These are phyloP conservation scores for Sarocladiaceae sp. DNA, from an alignment of 2,329 filamentous ascomycete species.

Conservation along the genomic window DNA sequence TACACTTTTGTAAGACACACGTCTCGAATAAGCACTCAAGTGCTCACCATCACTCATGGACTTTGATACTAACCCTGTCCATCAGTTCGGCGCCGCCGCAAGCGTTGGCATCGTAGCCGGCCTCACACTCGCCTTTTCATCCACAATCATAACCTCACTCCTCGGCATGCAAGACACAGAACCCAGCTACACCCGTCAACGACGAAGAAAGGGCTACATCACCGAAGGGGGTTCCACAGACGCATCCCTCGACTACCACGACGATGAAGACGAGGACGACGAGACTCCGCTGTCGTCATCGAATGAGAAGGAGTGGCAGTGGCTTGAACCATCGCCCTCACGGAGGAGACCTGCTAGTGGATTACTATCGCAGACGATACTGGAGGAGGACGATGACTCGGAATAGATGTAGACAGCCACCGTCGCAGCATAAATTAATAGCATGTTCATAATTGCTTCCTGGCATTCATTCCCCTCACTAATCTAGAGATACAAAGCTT, in stretches of 20 bases:
- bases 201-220: background rate
- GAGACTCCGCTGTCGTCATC: slow-evolving; percentile 18
- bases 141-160: slow-evolving; percentile 47
- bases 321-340: slow-evolving; percentile 28
- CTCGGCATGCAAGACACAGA: slow-evolving; percentile 40
- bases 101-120: slow-evolving; percentile 64
- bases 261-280: slow-evolving; percentile 10
- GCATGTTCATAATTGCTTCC: background rate
- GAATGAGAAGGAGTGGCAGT: slow-evolving; percentile 33
- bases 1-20: slow-evolving; percentile 38
- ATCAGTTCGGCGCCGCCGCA: slow-evolving; percentile 58
- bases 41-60: too few species aligned
- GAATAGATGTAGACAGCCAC: slow-evolving; percentile 20
- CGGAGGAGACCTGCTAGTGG: slow-evolving; percentile 40
- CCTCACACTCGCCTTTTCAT: slow-evolving; percentile 52
- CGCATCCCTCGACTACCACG: too few species aligned
- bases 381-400: slow-evolving; percentile 66
- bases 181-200: too few species aligned
- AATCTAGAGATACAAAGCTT: too few species aligned
- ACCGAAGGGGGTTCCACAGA: too few species aligned
- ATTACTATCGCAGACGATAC: slow-evolving; percentile 62
- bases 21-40: too few species aligned
- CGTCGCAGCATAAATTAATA: background rate
- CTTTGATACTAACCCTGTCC: background rate
- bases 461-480: too few species aligned